Conservation (phyloP, 78 protist species). For the Thecamonas trahens region DNA sequence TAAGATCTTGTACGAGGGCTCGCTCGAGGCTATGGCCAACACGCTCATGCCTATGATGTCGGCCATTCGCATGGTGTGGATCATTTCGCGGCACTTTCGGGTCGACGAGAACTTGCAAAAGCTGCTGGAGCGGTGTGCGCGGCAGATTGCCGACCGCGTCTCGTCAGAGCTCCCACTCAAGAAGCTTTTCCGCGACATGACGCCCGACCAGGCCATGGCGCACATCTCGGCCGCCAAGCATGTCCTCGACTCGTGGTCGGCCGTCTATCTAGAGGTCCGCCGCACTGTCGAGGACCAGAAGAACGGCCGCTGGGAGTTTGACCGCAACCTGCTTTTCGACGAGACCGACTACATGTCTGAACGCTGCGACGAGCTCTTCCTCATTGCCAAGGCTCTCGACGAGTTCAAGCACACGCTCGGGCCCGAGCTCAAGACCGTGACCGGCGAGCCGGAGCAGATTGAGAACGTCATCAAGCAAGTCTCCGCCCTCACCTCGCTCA, state of each 20-base stretch:
- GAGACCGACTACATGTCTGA: slow-evolving; percentile 51
- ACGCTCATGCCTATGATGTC: slow-evolving; percentile 69
- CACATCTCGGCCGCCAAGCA: slow-evolving; percentile 7
- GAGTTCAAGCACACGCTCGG: slow-evolving; percentile 48
- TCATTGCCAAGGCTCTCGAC: slow-evolving; percentile 27
- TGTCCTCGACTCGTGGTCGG: slow-evolving; percentile 27
- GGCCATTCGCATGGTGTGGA: slow-evolving; percentile 89
- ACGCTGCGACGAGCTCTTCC: slow-evolving; percentile 43
- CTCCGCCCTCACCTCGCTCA: slow-evolving; percentile 25
- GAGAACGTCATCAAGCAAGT: slow-evolving; percentile 45
- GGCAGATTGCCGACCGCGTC: too few species aligned
- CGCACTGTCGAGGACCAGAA: slow-evolving; percentile 51
- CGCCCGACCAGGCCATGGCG: slow-evolving; percentile 7
- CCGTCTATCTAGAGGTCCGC: slow-evolving; percentile 35
- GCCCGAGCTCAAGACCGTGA: slow-evolving; percentile 62
- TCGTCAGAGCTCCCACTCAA: slow-evolving; percentile 66
- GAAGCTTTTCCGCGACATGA: slow-evolving; percentile 52
- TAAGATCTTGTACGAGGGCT: slow-evolving; percentile 37
- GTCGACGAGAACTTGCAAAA: not conserved
- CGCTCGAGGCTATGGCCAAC: slow-evolving; percentile 37
- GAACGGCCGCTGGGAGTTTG: slow-evolving; percentile 81
- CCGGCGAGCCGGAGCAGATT: slow-evolving; percentile 58
- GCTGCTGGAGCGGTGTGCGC: too few species aligned
- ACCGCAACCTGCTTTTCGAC: slow-evolving; percentile 52
- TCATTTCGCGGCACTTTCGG: slow-evolving; percentile 52